These are phyloP conservation scores for Narthecium ossifragum DNA, from an alignment of 106 monocot genomes.

Conservation along the genomic window DNA sequence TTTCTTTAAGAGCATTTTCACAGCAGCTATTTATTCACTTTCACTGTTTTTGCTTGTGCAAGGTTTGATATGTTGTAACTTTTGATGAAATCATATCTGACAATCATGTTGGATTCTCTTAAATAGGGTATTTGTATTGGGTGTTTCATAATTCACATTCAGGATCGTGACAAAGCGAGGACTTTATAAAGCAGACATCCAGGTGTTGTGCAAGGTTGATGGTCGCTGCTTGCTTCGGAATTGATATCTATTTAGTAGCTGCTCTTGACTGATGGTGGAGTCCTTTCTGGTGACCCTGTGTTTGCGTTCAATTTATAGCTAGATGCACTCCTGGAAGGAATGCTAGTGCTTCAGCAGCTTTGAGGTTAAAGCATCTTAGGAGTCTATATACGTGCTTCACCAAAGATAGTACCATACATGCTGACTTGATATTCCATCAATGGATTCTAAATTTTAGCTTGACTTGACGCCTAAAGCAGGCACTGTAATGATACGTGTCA, in stretches of 20 bases:
- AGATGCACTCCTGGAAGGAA: slow-evolving; percentile 14
- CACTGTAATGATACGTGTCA: too few relatives aligned
- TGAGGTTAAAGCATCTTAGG: slow-evolving; percentile 14
- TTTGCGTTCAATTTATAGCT: slow-evolving; percentile 29
- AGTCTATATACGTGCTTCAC: not conserved
- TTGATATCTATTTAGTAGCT: slow-evolving; percentile 44
- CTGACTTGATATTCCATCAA: too few relatives aligned
- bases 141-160: slow-evolving; percentile 87
- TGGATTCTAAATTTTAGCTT: too few relatives aligned
- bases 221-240: slow-evolving; percentile 43
- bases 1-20: slow-evolving; percentile 14
- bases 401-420: too few relatives aligned
- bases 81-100: slow-evolving; percentile 53
- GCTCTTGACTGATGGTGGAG: slow-evolving; percentile 37
- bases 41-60: slow-evolving; percentile 19
- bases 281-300: slow-evolving; percentile 36
- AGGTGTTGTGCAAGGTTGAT: slow-evolving; percentile 63
- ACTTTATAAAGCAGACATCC: slow-evolving; percentile 55
- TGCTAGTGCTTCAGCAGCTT: slow-evolving; percentile 9
- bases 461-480: too few relatives aligned
- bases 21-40: slow-evolving; percentile 7
- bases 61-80: slow-evolving; percentile 27
- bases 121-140: slow-evolving; percentile 95
- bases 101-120: slow-evolving; percentile 76
- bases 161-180: slow-evolving; percentile 68